phyloP scores from a whole-genome alignment of 495 filamentous ascomycete genomes.

The Trichocladium antarcticum region DNA sequence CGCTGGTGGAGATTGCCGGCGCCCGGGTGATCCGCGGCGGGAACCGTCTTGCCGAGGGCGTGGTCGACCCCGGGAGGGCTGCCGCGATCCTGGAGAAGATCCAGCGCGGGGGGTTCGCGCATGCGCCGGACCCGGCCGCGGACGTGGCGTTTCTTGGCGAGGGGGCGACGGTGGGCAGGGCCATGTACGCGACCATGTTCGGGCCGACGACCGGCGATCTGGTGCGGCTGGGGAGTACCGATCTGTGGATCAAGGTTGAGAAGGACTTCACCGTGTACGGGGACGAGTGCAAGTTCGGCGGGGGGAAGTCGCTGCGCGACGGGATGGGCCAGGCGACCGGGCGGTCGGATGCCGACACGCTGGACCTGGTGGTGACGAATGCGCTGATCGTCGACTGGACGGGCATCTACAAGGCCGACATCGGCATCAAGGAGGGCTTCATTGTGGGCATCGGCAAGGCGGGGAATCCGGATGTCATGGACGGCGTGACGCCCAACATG shows the following conservation, averaged over 20 bases:
- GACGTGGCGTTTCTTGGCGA: slow-evolving; percentile 43
- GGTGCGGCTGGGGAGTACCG: slow-evolving; percentile 70
- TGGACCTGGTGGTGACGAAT: slow-evolving; percentile 88
- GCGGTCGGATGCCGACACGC: slow-evolving; percentile 51
- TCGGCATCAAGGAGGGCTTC: slow-evolving; percentile 79
- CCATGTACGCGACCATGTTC: slow-evolving; percentile 77
- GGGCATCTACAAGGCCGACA: slow-evolving; percentile 95
- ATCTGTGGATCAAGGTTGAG: slow-evolving; percentile 89
- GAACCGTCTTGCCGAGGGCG: slow-evolving; percentile 65
- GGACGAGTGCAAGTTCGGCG: slow-evolving; percentile 92
- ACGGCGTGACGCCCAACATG: slow-evolving; percentile 67
- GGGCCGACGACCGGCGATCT: slow-evolving; percentile 83
- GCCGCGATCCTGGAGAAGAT: slow-evolving; percentile 59
- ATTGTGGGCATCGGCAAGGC: slow-evolving; percentile 93
- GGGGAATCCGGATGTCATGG: slow-evolving; percentile 95
- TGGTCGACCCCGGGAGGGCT: slow-evolving; percentile 48
- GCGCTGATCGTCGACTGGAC: slow-evolving; percentile 85
- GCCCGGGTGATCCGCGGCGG: slow-evolving; percentile 74
- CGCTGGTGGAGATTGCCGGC: slow-evolving; percentile 81
- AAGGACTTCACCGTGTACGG: slow-evolving; percentile 76
- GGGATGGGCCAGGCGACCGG: slow-evolving; percentile 94
- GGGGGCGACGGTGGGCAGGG: slow-evolving; percentile 60
- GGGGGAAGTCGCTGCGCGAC: slow-evolving; percentile 87
- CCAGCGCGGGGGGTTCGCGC: slow-evolving; percentile 61
- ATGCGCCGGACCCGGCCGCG: slow-evolving; percentile 51